Conservation (phyloP, 345 rosid species). For the Fremontodendron californicum region DNA sequence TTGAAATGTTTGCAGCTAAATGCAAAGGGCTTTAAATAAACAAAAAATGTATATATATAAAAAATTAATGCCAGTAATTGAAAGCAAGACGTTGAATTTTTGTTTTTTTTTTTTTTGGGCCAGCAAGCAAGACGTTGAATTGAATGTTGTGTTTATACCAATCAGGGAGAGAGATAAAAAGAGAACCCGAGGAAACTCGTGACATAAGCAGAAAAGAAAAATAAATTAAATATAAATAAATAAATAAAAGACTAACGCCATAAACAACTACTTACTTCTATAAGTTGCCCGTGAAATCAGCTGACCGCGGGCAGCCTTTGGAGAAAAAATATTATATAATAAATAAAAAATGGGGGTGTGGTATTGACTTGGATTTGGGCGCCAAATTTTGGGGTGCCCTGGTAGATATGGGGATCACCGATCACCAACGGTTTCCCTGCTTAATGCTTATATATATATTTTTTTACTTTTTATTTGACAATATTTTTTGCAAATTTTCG, state of each 20-base stretch:
- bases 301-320: conserved; percentile 36
- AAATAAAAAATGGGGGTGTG: neutral
- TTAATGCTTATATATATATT: neutral
- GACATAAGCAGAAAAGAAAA: conserved; percentile 29
- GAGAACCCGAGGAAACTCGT: conserved; percentile 69
- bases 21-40: conserved; percentile 23
- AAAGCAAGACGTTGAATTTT: conserved; percentile 6
- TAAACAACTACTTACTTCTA: conserved; percentile 1
- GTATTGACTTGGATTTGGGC: conserved; percentile 40
- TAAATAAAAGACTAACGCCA: neutral
- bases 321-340: neutral
- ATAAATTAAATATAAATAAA: neutral
- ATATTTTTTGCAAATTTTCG: no score
- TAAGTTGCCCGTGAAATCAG: conserved; percentile 26
- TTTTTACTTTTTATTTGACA: no score
- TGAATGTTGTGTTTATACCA: conserved; percentile 25
- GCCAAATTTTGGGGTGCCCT: conserved; percentile 28
- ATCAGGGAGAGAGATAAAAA: conserved; percentile 20
- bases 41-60: no score
- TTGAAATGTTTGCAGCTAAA: neutral
- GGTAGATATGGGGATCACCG: neutral
- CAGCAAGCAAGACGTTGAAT: conserved; percentile 9
- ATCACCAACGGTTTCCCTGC: conserved; percentile 15
- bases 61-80: neutral
- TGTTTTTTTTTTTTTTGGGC: no score